These are phyloP conservation scores for Acephala macrosclerotiorum DNA, from an alignment of 2,329 filamentous ascomycete species.

Conservation along the genomic window DNA sequence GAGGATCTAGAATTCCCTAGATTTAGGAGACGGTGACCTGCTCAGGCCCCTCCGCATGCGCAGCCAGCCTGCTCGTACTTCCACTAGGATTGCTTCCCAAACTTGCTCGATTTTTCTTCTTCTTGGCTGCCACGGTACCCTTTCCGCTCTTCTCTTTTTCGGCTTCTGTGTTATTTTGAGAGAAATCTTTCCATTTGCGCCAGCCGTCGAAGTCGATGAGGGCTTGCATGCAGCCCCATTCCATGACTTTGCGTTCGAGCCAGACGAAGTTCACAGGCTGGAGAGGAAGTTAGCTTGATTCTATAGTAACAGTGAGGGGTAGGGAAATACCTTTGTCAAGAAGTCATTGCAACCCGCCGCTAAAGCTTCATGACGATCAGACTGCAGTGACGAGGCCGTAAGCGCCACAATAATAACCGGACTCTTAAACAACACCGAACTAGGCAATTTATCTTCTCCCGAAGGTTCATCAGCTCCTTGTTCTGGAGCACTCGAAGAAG, in stretches of 20 bases:
- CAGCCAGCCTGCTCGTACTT: conserved; percentile 23
- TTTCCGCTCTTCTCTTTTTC: conserved; percentile 28
- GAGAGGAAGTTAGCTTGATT: conserved; percentile 18
- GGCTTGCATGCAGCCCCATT: conserved; percentile 99
- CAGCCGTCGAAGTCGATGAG: conserved; percentile 98
- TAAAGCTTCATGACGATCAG: conserved; percentile 91
- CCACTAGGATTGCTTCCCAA: conserved; percentile 26
- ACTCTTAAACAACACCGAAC: conserved; percentile 83
- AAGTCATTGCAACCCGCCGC: conserved; percentile 98
- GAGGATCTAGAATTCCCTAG: too few species aligned
- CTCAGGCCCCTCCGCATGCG: conserved; percentile 22
- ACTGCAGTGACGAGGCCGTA: conserved; percentile 92
- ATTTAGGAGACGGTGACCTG: conserved; percentile 7
- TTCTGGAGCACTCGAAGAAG: conserved; percentile 60
- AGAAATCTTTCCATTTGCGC: conserved; percentile 94
- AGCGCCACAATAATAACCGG: conserved; percentile 97
- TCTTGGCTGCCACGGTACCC: conserved; percentile 18
- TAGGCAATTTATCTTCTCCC: conserved; percentile 74
- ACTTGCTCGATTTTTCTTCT: conserved; percentile 37
- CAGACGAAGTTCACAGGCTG: conserved; percentile 98
- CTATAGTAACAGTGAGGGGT: not conserved
- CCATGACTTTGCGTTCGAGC: conserved; percentile 96
- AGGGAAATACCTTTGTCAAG: conserved; percentile 79
- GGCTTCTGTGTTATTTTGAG: conserved; percentile 39
- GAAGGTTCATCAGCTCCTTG: conserved; percentile 54